These are phyloP conservation scores for Balansia obtecta DNA, from an alignment of 2,329 filamentous ascomycete genomes.

Conservation along the genomic window DNA sequence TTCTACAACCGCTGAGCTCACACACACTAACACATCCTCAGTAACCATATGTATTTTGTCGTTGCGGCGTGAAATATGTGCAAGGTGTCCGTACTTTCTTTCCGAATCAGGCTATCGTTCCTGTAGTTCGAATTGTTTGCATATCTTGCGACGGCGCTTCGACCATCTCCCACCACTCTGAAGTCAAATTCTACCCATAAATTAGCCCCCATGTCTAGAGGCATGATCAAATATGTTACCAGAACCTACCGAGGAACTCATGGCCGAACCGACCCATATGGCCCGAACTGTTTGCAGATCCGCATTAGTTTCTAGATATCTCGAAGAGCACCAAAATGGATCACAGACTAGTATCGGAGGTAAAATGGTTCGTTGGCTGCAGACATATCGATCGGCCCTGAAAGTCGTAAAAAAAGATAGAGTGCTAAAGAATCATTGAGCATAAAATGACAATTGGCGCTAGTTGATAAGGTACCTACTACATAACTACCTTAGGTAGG, in stretches of 20 bases:
- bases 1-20: slow-evolving; percentile 77
- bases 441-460: not conserved
- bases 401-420: not conserved
- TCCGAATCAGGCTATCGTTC: slow-evolving; percentile 95
- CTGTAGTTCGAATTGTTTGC: slow-evolving; percentile 99
- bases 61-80: not conserved
- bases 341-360: slow-evolving; percentile 84
- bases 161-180: slow-evolving; percentile 79
- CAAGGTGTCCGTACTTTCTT: slow-evolving; percentile 65
- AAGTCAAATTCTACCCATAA: slow-evolving; percentile 76
- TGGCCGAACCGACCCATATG: slow-evolving; percentile 96
- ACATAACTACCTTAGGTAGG: not conserved
- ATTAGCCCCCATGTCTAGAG: not conserved
- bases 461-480: too few species aligned
- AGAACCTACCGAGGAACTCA: slow-evolving; percentile 72
- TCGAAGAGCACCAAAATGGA: not conserved
- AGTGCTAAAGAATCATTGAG: too few species aligned
- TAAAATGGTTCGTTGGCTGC: slow-evolving; percentile 77
- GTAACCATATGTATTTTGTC: not conserved
- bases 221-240: not conserved
- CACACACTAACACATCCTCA: slow-evolving; percentile 58
- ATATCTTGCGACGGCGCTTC: slow-evolving; percentile 88
- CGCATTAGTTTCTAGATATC: not conserved
- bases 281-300: slow-evolving; percentile 56
- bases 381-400: slow-evolving; percentile 34